phyloP scores from a whole-genome alignment of 495 filamentous ascomycete genomes.

The Copromyces sp. region DNA sequence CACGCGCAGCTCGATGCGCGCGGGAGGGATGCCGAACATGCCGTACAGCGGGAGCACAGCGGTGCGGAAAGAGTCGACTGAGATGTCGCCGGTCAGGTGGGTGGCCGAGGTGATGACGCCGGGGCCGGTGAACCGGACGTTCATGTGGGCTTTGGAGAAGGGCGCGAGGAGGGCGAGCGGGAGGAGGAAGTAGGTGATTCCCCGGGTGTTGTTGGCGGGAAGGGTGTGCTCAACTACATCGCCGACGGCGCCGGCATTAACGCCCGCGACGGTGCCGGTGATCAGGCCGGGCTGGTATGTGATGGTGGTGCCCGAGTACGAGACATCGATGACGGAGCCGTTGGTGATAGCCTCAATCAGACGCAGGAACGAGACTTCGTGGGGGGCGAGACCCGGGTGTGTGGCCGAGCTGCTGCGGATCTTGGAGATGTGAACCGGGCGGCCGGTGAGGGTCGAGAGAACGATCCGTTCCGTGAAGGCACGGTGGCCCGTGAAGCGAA shows the following conservation, averaged over 20 bases:
- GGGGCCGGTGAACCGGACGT: constrained; percentile 77
- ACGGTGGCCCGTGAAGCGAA: constrained; percentile 69
- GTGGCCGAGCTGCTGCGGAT: constrained; percentile 80
- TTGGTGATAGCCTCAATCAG: constrained; percentile 93
- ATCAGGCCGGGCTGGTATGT: constrained; percentile 89
- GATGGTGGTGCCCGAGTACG: constrained; percentile 84
- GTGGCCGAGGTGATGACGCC: constrained; percentile 91
- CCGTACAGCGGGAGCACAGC: constrained; percentile 84
- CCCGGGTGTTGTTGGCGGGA: constrained; percentile 60
- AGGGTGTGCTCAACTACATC: constrained; percentile 72
- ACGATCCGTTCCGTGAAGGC: constrained; percentile 76
- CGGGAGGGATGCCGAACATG: constrained; percentile 71
- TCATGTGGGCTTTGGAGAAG: constrained; percentile 81
- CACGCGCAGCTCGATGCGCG: constrained; percentile 79
- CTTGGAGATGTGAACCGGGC: constrained; percentile 79
- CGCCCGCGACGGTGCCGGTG: constrained; percentile 61
- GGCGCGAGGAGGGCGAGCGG: constrained; percentile 85
- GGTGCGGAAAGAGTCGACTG: constrained; percentile 85
- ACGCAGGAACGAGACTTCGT: constrained; percentile 92
- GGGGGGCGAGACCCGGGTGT: constrained; percentile 75
- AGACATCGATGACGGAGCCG: constrained; percentile 87
- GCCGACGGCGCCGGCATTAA: constrained; percentile 47
- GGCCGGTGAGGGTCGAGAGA: constrained; percentile 83
- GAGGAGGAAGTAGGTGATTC: constrained; percentile 86
- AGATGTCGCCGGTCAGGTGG: constrained; percentile 61